Conservation (phyloP, 225 moss, liverwort and hornwort species). For the Neckera pumila region DNA sequence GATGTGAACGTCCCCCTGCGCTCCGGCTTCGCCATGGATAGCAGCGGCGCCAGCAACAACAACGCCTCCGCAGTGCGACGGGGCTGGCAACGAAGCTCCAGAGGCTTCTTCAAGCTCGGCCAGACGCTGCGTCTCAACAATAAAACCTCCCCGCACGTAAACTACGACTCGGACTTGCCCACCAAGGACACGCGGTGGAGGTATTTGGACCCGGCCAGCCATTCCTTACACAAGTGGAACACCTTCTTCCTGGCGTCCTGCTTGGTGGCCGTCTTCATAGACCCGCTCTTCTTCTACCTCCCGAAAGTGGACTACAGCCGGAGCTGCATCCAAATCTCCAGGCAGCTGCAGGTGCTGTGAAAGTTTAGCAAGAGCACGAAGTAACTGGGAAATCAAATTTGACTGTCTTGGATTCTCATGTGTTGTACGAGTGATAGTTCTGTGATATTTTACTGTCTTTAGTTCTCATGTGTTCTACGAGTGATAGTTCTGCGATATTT, state of each 20-base stretch:
- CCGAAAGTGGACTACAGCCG: slow-evolving; percentile 38
- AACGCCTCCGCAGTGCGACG: slow-evolving; percentile 18
- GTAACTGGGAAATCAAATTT: background rate
- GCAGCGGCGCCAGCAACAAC: background rate
- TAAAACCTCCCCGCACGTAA: slow-evolving; percentile 9
- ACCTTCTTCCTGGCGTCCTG: slow-evolving; percentile 63
- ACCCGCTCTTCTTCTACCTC: slow-evolving; percentile 81
- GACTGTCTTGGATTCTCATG: background rate
- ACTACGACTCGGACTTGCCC: slow-evolving; percentile 20
- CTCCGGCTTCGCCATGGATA: slow-evolving; percentile 1
- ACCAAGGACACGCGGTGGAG: background rate
- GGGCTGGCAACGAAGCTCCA: slow-evolving; percentile 58
- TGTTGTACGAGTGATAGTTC: background rate
- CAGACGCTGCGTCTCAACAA: slow-evolving; percentile 40
- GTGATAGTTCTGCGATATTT: background rate
- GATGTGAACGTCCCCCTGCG: slow-evolving; percentile 11
- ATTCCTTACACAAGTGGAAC: slow-evolving; percentile 53
- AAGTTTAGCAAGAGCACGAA: background rate
- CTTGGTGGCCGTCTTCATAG: slow-evolving; percentile 68
- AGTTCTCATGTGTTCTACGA: background rate
- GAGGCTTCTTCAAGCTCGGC: slow-evolving; percentile 52
- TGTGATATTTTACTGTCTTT: too few species aligned
- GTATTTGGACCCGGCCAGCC: slow-evolving; percentile 57
- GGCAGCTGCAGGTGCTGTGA: slow-evolving; percentile 10
- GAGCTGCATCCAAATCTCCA: slow-evolving; percentile 51